Evolutionary conservation across 345 rosid species (phyloP), one percentile per base, ranked within the genome.

Genomic region (Boechera retrofracta): DNA sequence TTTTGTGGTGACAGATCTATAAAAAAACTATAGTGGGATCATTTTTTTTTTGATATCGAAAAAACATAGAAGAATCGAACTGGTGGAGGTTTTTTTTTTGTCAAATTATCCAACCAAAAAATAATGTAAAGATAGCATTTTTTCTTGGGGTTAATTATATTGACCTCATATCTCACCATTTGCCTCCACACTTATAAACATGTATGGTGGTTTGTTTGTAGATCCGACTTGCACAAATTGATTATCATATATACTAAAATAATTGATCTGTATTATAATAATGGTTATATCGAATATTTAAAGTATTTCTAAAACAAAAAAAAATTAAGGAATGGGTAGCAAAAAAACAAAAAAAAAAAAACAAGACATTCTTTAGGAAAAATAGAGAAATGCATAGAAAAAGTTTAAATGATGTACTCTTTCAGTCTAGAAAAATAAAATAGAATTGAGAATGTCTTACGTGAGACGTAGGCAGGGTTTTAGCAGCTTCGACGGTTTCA

Each of bases 381-480:
- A 47, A 65, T 6, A 10, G 21, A 42, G 7, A 73, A 52, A 31
- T 39, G 61, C 41, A 51, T 49, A 48, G 18, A 49, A 15, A 60
- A 52, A 16, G 26, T 13, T 31, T 56, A 31, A 8, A 31, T 31
- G 9, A 73, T 2, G 18, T 31, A 29, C 1, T 3, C 7, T 12
- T 15, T 49, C n/a, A 32, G 39, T 9, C 12, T 15, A 4, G 8
- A 26, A 31, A 44, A 52, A 12, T n/a, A 28, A 59, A 52, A 49
- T 8, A 28, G 12, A 59, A 48, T n/a, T 12, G 33, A 52, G 51
- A 47, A 63, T 38, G 16, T 77, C 91, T 86, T 80, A 94, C 97
- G 21, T 88, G 84, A n/a, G 89, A 77, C 1, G 86, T 81, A 61
- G 97, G 88, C 13, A 90, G 86, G 28, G 88, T 75, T 82, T 80